These are phyloP conservation scores for Spinacia oleracea DNA, from an alignment of 179 eudicot species.

Conservation along the genomic window DNA sequence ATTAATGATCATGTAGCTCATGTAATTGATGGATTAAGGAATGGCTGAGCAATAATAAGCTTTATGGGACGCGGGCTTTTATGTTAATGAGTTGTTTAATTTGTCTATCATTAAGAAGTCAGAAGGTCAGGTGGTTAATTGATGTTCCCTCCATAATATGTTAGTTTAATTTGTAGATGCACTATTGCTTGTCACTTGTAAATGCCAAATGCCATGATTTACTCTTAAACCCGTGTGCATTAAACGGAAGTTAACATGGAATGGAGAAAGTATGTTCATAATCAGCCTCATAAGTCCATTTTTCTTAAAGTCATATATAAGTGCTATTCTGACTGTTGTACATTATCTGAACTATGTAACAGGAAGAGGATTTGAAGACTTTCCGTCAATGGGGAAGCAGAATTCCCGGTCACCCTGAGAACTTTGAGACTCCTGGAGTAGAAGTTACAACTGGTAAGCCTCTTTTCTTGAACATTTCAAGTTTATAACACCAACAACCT, in stretches of 20 bases:
- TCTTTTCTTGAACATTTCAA: neutral
- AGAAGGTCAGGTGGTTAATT: neutral
- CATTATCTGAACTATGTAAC: slow-evolving; percentile 11
- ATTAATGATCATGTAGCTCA: too few relatives aligned
- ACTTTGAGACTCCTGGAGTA: slow-evolving; percentile 58
- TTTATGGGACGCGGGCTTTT: neutral
- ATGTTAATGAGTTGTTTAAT: neutral
- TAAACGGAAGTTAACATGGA: neutral
- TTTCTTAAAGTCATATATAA: neutral
- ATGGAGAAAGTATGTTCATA: neutral
- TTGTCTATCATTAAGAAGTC: neutral
- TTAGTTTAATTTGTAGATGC: neutral
- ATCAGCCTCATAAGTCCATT: neutral
- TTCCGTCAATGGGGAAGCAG: slow-evolving; percentile 64
- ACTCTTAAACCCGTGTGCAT: neutral
- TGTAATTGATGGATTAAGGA: neutral
- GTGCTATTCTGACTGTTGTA: neutral
- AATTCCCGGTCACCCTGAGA: slow-evolving; percentile 70
- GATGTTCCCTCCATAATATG: too few relatives aligned
- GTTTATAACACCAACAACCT: neutral
- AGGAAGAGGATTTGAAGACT: slow-evolving; percentile 60
- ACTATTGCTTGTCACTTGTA: neutral
- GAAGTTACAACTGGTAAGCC: slow-evolving; percentile 67
- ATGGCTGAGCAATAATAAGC: neutral
- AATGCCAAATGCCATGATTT: too few relatives aligned